phyloP scores from a whole-genome alignment of 805 yeast genomes.

The Gaillardinia entomophila region DNA sequence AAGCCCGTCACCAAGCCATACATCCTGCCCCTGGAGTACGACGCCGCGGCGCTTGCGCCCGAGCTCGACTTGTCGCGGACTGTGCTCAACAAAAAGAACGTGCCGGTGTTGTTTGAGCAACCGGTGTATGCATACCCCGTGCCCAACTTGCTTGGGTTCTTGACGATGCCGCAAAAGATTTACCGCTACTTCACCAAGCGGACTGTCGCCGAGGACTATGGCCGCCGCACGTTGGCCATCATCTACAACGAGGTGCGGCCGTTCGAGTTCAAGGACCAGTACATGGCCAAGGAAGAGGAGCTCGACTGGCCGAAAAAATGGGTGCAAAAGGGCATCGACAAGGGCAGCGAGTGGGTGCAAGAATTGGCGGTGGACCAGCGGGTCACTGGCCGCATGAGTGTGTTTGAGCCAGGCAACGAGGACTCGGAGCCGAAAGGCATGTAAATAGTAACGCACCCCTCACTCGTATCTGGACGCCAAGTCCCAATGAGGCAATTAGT shows the following conservation, averaged over 20 bases:
- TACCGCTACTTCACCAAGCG: slow-evolving; percentile 75
- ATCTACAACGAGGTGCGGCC: slow-evolving; percentile 50
- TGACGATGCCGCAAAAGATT: slow-evolving; percentile 68
- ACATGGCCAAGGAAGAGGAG: slow-evolving; percentile 58
- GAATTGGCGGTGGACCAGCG: slow-evolving; percentile 68
- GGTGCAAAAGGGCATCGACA: slow-evolving; percentile 71
- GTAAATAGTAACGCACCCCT: too few relatives aligned
- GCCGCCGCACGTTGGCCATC: slow-evolving; percentile 48
- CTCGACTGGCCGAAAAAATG: slow-evolving; percentile 82
- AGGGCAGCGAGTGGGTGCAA: slow-evolving; percentile 82
- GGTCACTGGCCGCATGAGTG: slow-evolving; percentile 47
- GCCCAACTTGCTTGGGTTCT: slow-evolving; percentile 75
- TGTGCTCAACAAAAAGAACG: slow-evolving; percentile 26
- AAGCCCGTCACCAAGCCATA: slow-evolving; percentile 59
- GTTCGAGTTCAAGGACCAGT: slow-evolving; percentile 40
- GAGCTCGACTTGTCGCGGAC: slow-evolving; percentile 42
- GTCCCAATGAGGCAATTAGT: too few relatives aligned
- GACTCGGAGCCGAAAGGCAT: too few relatives aligned
- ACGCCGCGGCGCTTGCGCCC: slow-evolving; percentile 49
- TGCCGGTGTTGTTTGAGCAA: slow-evolving; percentile 64
- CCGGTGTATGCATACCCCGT: slow-evolving; percentile 74
- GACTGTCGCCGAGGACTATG: slow-evolving; percentile 59
- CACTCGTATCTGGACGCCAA: too few relatives aligned
- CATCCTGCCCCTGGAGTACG: slow-evolving; percentile 55
- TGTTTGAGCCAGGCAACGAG: slow-evolving; percentile 23